These are phyloP conservation scores for Musa schizocarpa DNA, from an alignment of 176 grass and related monocot species.

Conservation along the genomic window DNA sequence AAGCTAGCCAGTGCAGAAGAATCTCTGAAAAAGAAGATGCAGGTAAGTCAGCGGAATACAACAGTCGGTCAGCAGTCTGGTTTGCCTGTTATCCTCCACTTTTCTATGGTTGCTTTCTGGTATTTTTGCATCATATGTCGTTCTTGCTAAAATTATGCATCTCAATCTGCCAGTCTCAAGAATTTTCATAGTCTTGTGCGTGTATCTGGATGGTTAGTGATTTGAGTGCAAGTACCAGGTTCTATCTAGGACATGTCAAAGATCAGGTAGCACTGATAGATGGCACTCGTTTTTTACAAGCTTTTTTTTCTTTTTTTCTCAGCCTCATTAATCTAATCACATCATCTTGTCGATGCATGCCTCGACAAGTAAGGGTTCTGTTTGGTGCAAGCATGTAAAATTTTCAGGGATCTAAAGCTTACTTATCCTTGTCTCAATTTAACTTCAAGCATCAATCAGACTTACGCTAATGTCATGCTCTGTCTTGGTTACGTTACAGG, in stretches of 20 bases:
- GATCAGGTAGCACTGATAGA: background rate
- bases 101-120: background rate
- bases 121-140: no score
- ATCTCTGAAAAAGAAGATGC: conserved; percentile 77
- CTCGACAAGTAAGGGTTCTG: background rate
- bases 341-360: background rate
- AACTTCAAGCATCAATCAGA: background rate
- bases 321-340: background rate
- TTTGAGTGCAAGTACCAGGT: no score
- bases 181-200: background rate
- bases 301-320: background rate
- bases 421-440: background rate
- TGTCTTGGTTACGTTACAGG: conserved; percentile 36
- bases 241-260: background rate
- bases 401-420: background rate
- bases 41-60: conserved; percentile 26
- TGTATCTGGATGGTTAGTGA: no score
- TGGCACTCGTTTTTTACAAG: background rate
- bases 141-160: background rate
- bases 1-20: conserved; percentile 72
- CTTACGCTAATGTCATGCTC: background rate
- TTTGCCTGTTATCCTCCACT: background rate
- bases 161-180: background rate
- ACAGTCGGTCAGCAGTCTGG: background rate
- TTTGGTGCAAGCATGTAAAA: background rate